Conservation (phyloP, 305 asterid genomes). For the Caryopteris hybrid region DNA sequence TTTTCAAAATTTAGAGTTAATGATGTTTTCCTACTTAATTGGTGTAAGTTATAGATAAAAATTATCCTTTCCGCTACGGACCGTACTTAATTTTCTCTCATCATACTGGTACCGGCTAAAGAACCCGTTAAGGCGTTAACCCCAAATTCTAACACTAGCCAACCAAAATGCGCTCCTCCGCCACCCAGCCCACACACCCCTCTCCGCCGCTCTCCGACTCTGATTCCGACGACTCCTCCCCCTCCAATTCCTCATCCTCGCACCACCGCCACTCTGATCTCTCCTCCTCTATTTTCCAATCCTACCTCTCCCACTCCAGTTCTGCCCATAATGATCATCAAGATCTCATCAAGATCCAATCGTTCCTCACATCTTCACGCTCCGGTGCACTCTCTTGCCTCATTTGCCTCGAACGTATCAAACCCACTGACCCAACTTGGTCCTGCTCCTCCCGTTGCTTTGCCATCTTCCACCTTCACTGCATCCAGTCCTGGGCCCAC, state of each 20-base stretch:
- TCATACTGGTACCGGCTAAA: no score
- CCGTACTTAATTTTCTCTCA: no score
- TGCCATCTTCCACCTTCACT: conserved; percentile 84
- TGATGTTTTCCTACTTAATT: no score
- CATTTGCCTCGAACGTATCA: conserved; percentile 90
- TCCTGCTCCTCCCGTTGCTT: conserved; percentile 83
- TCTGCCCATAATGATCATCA: conserved; percentile 35
- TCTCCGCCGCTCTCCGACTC: conserved; percentile 52
- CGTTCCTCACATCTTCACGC: conserved; percentile 87
- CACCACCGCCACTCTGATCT: conserved; percentile 54
- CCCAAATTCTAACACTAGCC: neutral
- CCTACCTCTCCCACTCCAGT: conserved; percentile 58
- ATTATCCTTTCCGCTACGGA: no score
- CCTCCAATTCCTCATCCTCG: conserved; percentile 27
- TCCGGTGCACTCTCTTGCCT: conserved; percentile 91
- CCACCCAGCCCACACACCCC: conserved; percentile 26
- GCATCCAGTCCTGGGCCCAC: conserved; percentile 91
- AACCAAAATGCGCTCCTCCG: conserved; percentile 39
- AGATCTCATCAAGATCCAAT: conserved; percentile 83
- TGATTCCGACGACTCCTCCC: conserved; percentile 68
- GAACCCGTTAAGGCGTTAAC: no score
- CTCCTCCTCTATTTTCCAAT: conserved; percentile 79
- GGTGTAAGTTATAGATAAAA: no score
- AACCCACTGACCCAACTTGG: conserved; percentile 86
- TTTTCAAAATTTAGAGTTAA: no score